phyloP scores from a whole-genome alignment of 352 stramenopile genomes.

The Globisporangium abappressorium region DNA sequence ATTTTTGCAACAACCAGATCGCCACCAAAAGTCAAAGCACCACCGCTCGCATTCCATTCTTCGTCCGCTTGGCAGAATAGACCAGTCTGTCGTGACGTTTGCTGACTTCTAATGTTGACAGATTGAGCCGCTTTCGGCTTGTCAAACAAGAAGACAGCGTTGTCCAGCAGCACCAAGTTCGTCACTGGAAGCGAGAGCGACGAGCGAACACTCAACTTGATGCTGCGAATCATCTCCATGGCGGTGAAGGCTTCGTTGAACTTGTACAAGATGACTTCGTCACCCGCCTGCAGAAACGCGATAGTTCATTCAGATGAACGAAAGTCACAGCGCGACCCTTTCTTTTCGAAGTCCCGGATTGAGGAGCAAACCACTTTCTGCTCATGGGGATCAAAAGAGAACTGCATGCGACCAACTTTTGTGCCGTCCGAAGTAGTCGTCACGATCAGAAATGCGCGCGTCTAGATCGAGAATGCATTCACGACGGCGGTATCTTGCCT shows the following conservation, averaged over 20 bases:
- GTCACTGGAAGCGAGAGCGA: constrained; percentile 11
- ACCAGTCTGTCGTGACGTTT: constrained; percentile 31
- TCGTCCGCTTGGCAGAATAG: not conserved
- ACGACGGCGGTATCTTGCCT: not conserved
- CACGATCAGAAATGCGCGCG: constrained; percentile 4
- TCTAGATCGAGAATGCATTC: constrained; percentile 13
- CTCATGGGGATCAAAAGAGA: not conserved
- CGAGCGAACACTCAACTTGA: constrained; percentile 15
- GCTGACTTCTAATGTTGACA: constrained; percentile 40
- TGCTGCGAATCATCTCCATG: constrained; percentile 12
- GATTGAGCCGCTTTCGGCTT: constrained; percentile 29
- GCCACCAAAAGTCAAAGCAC: constrained; percentile 23
- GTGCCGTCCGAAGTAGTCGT: not conserved
- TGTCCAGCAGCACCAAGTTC: constrained; percentile 17
- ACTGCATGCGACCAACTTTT: constrained; percentile 7
- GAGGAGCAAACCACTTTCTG: not conserved
- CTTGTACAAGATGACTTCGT: constrained; percentile 14
- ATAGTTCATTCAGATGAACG: constrained; percentile 5
- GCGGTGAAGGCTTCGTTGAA: constrained; percentile 14
- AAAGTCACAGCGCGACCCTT: not conserved
- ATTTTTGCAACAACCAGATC: constrained; percentile 26
- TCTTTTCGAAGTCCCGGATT: not conserved
- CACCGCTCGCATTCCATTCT: not conserved
- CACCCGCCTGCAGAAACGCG: not conserved
- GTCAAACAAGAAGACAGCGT: constrained; percentile 27